Conservation (phyloP, 2,329 filamentous ascomycete species). For the Fusarium gaditjirri region DNA sequence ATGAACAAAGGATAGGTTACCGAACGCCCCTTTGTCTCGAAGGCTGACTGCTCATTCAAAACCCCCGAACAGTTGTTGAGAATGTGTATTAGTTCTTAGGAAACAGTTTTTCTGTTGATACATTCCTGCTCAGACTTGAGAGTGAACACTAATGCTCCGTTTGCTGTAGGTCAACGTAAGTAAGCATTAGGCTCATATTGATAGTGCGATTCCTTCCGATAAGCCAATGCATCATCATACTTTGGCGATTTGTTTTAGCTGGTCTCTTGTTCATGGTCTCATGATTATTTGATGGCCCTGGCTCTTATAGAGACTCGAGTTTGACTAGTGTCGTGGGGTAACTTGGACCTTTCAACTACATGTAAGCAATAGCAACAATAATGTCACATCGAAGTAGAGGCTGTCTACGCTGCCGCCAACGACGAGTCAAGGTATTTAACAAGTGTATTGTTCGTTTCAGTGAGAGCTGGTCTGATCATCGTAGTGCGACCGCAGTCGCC, state of each 20-base stretch:
- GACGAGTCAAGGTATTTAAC: conserved; percentile 42
- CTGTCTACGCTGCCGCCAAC: conserved; percentile 48
- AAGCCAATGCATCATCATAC: not conserved
- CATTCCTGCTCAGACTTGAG: not conserved
- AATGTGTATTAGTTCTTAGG: not conserved
- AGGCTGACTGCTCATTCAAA: rapidly evolving
- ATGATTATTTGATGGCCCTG: not conserved
- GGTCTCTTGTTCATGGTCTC: not conserved
- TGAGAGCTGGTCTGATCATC: not conserved
- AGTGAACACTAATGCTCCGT: not conserved
- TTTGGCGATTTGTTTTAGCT: not conserved
- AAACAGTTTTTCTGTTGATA: not conserved
- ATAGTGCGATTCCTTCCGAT: too few relatives aligned
- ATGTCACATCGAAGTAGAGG: conserved; percentile 47
- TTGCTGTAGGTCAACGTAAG: not conserved
- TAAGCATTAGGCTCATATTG: not conserved
- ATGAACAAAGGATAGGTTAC: not conserved
- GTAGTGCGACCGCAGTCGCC: conserved; percentile 49
- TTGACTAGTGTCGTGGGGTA: conserved; percentile 13
- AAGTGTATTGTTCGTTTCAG: not conserved
- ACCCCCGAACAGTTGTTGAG: too few relatives aligned
- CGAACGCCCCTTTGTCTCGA: not conserved
- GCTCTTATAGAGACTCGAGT: not conserved
- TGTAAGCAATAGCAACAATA: not conserved
- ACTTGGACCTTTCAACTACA: conserved; percentile 9